Percentiles rank a stretch among this genome's conserved stretches.
Evolutionary conservation across 768 basidiomycete species (phyloP).

Genomic region (Lactarius evosmus): DNA sequence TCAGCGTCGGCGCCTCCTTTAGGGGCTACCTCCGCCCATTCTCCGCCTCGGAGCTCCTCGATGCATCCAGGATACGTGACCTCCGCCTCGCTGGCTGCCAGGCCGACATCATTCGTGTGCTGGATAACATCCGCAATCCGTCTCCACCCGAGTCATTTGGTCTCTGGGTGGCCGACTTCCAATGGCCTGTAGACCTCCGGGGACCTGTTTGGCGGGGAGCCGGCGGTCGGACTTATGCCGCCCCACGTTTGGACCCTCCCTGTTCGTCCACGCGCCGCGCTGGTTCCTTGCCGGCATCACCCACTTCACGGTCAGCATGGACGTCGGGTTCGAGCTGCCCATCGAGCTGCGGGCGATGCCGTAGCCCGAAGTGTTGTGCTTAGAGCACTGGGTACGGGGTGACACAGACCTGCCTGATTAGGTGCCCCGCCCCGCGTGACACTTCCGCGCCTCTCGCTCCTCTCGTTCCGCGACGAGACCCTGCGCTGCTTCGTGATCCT

Average conservation of each 20-base stretch:
- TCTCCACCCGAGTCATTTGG: slow-evolving; percentile 8
- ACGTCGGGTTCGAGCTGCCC: background rate
- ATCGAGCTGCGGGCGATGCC: slow-evolving; percentile 10
- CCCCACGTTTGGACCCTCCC: slow-evolving; percentile 8
- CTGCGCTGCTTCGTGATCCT: slow-evolving; percentile 18
- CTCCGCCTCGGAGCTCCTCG: slow-evolving; percentile 19
- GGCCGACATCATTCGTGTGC: slow-evolving; percentile 11
- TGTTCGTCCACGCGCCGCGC: slow-evolving; percentile 10
- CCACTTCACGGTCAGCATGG: slow-evolving; percentile 14
- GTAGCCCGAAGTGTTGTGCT: slow-evolving; percentile 9
- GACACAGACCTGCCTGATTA: background rate
- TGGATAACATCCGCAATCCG: slow-evolving; percentile 13
- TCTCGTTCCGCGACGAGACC: slow-evolving; percentile 17
- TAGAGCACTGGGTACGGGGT: slow-evolving; percentile 18
- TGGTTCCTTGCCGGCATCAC: slow-evolving; percentile 13
- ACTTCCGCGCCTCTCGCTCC: slow-evolving; percentile 5
- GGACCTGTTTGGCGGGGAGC: slow-evolving; percentile 10
- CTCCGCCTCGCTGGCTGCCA: slow-evolving; percentile 16
- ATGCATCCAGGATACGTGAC: slow-evolving; percentile 10
- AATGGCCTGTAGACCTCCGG: slow-evolving; percentile 1
- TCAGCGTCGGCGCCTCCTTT: slow-evolving; percentile 8
- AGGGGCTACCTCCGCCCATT: slow-evolving; percentile 14
- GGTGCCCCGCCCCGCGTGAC: background rate
- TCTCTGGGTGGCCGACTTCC: slow-evolving; percentile 8
- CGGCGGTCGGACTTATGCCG: slow-evolving; percentile 9